Evolutionary conservation across 805 yeast species (phyloP), one percentile per base, ranked within the genome.

Genomic region (Maudiozyma serrabonitensis): DNA sequence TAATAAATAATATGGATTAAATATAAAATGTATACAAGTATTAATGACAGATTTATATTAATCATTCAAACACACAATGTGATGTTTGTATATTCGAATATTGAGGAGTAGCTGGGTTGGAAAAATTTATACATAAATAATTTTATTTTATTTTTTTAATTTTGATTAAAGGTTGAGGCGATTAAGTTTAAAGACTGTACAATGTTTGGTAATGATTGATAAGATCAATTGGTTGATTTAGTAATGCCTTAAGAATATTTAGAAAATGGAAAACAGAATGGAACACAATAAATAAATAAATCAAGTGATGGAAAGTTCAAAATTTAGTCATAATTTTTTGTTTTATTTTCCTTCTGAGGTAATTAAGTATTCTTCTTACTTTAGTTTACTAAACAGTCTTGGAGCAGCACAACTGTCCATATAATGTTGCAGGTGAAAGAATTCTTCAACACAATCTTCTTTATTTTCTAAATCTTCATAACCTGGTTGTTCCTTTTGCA

Each of bases 361-460:
- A 28, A 11, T 28, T 28, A 28, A 28, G 32, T 28, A 28, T 28
- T 28, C 32, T 9, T 28, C 32, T 28, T 80, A 89, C 72, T 87
- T 87, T 72, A 89, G 81, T 73, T 84, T 86, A 75, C 79, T 73
- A 76, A 90, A 87, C 69, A 90, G 75, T 70, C 81, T 84, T 72
- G 95, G 95, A 55, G 95, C 88, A 68, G 84, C 88, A 75, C 95
- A 81, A 68, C 87, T 93, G 72, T 87, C 88, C 62, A 90, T 60
- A 75, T 95, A 87, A 72, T 91, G 97, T 70, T 88, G 88, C 69
- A 90, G 77, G 73, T 93, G 98, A 88, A 91, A 91, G 71, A 86
- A 91, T 73, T 91, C 99, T 73, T 91, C 98, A 54, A 91, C 84
- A 78, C 99, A 91, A 73, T 91, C 97, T 76, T 91, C 99, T 74